Evolutionary conservation across 352 stramenopile species (phyloP).

Genomic region (Thalassiosira hispida): DNA sequence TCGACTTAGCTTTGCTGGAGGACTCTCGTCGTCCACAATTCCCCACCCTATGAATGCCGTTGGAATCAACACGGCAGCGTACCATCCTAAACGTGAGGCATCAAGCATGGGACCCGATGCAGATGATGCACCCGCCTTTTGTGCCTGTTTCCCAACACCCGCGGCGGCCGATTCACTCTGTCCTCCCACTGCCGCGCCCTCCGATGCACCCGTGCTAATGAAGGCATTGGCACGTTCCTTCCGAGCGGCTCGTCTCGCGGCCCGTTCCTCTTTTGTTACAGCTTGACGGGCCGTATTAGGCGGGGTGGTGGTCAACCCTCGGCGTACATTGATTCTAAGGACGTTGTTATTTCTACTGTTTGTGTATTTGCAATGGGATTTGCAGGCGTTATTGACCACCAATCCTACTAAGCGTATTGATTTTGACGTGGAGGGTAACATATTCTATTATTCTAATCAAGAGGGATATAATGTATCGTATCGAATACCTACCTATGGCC

Average conservation of each 20-base stretch:
- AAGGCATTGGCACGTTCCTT: slow-evolving; percentile 61
- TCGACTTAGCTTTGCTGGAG: slow-evolving; percentile 63
- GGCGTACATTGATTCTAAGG: slow-evolving; percentile 15
- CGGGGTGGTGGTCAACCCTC: slow-evolving; percentile 5
- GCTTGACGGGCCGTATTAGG: slow-evolving; percentile 23
- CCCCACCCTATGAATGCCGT: slow-evolving; percentile 73
- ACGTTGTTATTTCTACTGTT: not conserved
- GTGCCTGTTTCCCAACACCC: not conserved
- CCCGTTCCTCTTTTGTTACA: slow-evolving; percentile 63
- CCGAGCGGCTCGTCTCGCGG: slow-evolving; percentile 54
- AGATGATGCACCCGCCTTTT: not conserved
- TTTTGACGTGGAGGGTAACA: slow-evolving; percentile 10
- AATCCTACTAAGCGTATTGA: slow-evolving; percentile 26
- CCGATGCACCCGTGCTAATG: slow-evolving; percentile 34
- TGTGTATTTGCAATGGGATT: not conserved
- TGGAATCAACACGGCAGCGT: slow-evolving; percentile 64
- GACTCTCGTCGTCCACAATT: slow-evolving; percentile 71
- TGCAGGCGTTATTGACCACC: slow-evolving; percentile 2
- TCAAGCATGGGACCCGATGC: slow-evolving; percentile 28
- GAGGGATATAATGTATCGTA: not conserved
- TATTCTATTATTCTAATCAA: not conserved
- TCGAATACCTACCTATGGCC: not conserved
- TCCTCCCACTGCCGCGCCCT: slow-evolving; percentile 9
- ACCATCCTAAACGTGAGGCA: slow-evolving; percentile 58
- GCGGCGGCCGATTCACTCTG: slow-evolving; percentile 11